A percentile compares a stretch with the other conserved stretches of the same genome.
phyloP scores from a whole-genome alignment of 768 basidiomycete genomes.

The Boletus pseudo-olivaceus region DNA sequence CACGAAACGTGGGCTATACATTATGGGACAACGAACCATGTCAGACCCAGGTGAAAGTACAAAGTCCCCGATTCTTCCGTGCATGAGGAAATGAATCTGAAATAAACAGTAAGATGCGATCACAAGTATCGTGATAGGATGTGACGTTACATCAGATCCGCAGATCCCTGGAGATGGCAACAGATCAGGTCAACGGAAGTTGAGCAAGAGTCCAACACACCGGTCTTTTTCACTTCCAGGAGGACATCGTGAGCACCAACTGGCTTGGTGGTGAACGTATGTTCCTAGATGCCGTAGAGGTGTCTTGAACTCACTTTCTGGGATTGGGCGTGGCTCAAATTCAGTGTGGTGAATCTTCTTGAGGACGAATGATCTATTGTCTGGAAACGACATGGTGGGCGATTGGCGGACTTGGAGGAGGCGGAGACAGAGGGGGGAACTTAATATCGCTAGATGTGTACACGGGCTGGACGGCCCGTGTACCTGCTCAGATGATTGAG shows the following conservation, averaged over 20 bases:
- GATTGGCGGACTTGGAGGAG: neutral
- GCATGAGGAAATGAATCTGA: conserved; percentile 75
- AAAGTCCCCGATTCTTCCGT: conserved; percentile 79
- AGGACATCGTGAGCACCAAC: conserved; percentile 77
- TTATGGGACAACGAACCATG: conserved; percentile 50
- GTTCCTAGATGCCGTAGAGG: neutral
- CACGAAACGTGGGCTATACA: neutral
- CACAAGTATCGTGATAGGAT: neutral
- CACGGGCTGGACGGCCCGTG: conserved; percentile 8
- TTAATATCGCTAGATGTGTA: neutral
- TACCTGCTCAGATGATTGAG: neutral
- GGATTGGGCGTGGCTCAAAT: conserved; percentile 75
- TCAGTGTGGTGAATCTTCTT: conserved; percentile 60
- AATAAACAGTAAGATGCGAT: conserved; percentile 4
- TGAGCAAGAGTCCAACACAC: conserved; percentile 35
- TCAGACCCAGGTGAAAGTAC: conserved; percentile 61
- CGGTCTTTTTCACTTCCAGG: conserved; percentile 89
- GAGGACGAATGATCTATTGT: conserved; percentile 80
- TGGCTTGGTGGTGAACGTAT: conserved; percentile 25
- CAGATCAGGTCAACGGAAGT: conserved; percentile 10
- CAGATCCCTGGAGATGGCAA: conserved; percentile 63
- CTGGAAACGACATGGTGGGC: conserved; percentile 45
- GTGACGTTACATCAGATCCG: conserved; percentile 70
- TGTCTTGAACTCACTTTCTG: conserved; percentile 47
- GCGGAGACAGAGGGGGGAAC: neutral